phyloP scores from a whole-genome alignment of 371 early-diverging fungal species.

The Mortierella sp. region DNA sequence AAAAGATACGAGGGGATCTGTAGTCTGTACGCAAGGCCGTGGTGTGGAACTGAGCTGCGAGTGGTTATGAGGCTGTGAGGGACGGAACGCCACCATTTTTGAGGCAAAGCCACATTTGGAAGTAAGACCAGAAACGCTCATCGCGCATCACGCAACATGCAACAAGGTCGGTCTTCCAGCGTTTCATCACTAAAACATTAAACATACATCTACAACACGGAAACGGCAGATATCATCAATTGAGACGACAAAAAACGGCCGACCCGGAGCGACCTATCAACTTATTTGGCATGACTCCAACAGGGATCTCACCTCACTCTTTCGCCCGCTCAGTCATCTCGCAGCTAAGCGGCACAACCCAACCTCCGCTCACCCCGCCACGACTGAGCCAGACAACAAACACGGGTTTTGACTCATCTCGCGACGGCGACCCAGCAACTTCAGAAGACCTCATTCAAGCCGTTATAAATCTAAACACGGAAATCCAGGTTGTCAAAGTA shows the following conservation, averaged over 20 bases:
- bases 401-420: not conserved
- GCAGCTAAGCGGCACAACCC: constrained; percentile 43
- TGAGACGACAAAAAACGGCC: not conserved
- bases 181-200: too few species aligned
- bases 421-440: constrained; percentile 12
- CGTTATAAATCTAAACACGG: constrained; percentile 27
- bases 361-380: not conserved
- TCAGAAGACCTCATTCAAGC: constrained; percentile 34
- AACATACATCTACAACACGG: too few species aligned
- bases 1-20: too few species aligned
- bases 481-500: constrained; percentile 53
- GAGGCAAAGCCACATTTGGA: too few species aligned
- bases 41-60: too few species aligned
- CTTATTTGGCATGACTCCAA: constrained; percentile 28
- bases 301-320: constrained; percentile 30
- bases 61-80: too few species aligned
- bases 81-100: too few species aligned
- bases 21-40: too few species aligned
- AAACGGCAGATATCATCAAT: too few species aligned
- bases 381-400: not conserved
- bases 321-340: constrained; percentile 53
- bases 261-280: not conserved
- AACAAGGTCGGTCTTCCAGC: too few species aligned
- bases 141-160: too few species aligned
- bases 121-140: too few species aligned